These are phyloP conservation scores for Plasmodium falciparum DNA, from an alignment of 169 alveolate genomes.

Conservation along the genomic window DNA sequence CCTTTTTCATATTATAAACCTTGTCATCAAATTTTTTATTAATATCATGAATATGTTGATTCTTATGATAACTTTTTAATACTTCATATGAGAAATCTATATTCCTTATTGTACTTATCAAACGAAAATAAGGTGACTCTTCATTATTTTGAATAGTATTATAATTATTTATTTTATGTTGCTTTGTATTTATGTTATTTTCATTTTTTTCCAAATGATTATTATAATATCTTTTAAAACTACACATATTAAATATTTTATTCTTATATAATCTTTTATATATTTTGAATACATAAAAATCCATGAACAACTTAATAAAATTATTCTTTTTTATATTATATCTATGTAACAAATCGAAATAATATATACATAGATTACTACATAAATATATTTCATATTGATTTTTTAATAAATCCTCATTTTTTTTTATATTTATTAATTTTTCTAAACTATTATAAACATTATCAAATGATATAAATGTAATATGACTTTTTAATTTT, in stretches of 20 bases:
- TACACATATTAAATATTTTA: conserved; percentile 17
- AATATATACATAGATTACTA: conserved; percentile 21
- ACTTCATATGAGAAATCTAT: conserved; percentile 7
- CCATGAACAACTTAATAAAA: conserved; percentile 20
- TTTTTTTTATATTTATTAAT: conserved; percentile 8
- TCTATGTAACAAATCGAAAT: conserved; percentile 37
- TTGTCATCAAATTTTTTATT: neutral
- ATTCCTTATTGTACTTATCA: conserved; percentile 14
- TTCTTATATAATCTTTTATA: conserved; percentile 7
- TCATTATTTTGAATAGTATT: neutral
- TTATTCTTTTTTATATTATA: conserved; percentile 16
- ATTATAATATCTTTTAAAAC: neutral
- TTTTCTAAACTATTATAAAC: neutral
- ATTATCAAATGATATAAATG: conserved; percentile 15
- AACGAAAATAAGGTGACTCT: neutral
- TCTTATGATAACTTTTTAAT: neutral
- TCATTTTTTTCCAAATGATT: neutral
- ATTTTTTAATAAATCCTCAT: conserved; percentile 22
- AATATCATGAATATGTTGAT: neutral
- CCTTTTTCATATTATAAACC: neutral
- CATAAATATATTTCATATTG: conserved; percentile 1
- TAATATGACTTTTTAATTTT: conserved; percentile 9
- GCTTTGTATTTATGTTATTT: neutral
- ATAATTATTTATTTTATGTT: too few relatives aligned
- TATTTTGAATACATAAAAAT: conserved; percentile 20